A percentile compares a stretch with the other conserved stretches of the same genome.
phyloP scores from a whole-genome alignment of 2,329 filamentous ascomycete genomes.

The Cercospora zeae-maydis region DNA sequence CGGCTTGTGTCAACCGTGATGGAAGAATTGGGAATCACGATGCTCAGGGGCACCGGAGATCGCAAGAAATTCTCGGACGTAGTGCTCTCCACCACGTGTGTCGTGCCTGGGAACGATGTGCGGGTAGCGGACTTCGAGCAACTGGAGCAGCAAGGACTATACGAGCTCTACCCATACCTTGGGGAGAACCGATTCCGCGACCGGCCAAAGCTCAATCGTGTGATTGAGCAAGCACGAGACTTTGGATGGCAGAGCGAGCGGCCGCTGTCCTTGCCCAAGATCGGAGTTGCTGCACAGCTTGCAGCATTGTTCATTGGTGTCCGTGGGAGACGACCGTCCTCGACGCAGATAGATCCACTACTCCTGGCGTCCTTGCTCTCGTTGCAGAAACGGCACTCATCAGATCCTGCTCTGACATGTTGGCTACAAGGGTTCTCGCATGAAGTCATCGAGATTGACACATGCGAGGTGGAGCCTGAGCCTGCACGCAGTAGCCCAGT shows the following conservation, averaged over 20 bases:
- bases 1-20: not conserved
- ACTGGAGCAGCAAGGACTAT: conserved; percentile 4
- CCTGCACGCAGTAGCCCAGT: not conserved
- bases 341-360: not conserved
- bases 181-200: not conserved
- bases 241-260: conserved; percentile 4
- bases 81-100: conserved; percentile 6
- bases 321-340: not conserved
- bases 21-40: not conserved
- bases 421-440: conserved; percentile 4
- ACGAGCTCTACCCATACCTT: conserved; percentile 13
- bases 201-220: conserved; percentile 1
- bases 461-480: not conserved
- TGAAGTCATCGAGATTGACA: conserved; percentile 2
- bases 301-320: conserved; percentile 3
- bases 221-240: not conserved
- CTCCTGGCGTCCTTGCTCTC: conserved; percentile 10
- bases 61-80: conserved; percentile 8
- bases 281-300: conserved; percentile 12
- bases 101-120: conserved; percentile 1
- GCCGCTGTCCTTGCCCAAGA: not conserved
- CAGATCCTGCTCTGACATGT: not conserved
- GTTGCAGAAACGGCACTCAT: conserved; percentile 4
- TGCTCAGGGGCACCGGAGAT: not conserved
- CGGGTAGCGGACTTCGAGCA: conserved; percentile 5